Base-by-base conservation (phyloP, 2,329 filamentous ascomycete species). In the Ramichloridium luteum region DNA sequence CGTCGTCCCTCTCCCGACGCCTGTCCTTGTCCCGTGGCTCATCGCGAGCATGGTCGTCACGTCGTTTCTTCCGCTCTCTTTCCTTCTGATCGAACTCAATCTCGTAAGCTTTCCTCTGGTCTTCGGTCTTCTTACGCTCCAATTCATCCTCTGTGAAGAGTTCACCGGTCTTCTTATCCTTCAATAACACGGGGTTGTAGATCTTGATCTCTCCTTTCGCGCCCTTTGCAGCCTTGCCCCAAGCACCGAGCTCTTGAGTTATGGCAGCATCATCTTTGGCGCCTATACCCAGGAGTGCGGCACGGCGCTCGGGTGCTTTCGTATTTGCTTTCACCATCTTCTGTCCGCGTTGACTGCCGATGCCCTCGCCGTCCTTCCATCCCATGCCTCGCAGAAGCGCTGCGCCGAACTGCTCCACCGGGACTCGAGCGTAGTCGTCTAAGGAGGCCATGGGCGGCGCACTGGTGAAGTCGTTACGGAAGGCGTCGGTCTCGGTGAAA, bases 401-500 rank as follows among this genome's bases (percentile, higher is more conserved):
- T 12, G 85, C 80, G 5, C 90, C 90, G 44, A 96, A 98, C 47
- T 94, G 85, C 45, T 94, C 88, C 11, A 96, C 84, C 0, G 90
- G 88, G 39, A 93, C 79, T 9, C 79, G 76, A 36, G 80, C 78
- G 59, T 96, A 96, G 48, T 90, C 83, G 18, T 82, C 80, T 12
- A 93, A 62, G 0, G 76, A 81, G 3, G 84, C 77, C 16, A 73
- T 67, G 13, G 84, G 80, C 1, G 84, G 85, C 1, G 84, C 78
- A 15, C 70, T 62, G 9, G 70, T 65, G 16, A 86, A 70, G 52
- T 88, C 82, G 15, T 72, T 42, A 16, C 49, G 41, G 34, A 53
- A 53, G 4, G 48, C 49, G 38, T 54, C 41, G 30, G 45, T 42
- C 39, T 55, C 49, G 4, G 36, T 43, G 10, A 66, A 49, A 6